phyloP scores from a whole-genome alignment of 306 rosid genomes.

The Corylus americana region DNA sequence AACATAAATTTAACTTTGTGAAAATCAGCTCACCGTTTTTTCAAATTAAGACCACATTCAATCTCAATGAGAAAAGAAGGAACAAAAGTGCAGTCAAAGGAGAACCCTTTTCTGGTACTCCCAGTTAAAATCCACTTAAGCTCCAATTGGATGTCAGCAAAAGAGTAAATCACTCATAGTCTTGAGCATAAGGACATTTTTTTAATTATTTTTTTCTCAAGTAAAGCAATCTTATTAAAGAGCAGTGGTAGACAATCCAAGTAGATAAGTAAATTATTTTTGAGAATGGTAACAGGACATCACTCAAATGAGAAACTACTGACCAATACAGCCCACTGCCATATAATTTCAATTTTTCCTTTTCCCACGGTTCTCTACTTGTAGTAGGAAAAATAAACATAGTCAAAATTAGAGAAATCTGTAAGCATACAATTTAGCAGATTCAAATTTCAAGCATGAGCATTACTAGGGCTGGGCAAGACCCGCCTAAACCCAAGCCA shows the following conservation, averaged over 20 bases:
- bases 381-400: not conserved
- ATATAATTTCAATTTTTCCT: not conserved
- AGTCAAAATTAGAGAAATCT: not conserved
- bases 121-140: not conserved
- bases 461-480: too few species aligned
- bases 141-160: not conserved
- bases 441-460: too few species aligned
- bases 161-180: not conserved
- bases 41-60: slow-evolving; percentile 10
- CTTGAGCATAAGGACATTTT: not conserved
- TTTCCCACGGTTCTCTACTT: not conserved
- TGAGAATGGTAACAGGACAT: not conserved
- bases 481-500: too few species aligned
- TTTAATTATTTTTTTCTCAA: too few species aligned
- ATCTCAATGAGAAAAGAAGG: not conserved
- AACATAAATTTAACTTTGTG: not conserved
- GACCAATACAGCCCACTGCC: not conserved
- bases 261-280: not conserved
- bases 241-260: not conserved
- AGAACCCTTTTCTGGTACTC: not conserved
- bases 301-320: not conserved
- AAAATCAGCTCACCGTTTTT: slow-evolving; percentile 15
- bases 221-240: not conserved
- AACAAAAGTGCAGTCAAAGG: not conserved
- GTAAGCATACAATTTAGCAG: not conserved